Base-by-base conservation (phyloP, 148 eudicot genomes). In the Rhododendron mucronatum region DNA sequence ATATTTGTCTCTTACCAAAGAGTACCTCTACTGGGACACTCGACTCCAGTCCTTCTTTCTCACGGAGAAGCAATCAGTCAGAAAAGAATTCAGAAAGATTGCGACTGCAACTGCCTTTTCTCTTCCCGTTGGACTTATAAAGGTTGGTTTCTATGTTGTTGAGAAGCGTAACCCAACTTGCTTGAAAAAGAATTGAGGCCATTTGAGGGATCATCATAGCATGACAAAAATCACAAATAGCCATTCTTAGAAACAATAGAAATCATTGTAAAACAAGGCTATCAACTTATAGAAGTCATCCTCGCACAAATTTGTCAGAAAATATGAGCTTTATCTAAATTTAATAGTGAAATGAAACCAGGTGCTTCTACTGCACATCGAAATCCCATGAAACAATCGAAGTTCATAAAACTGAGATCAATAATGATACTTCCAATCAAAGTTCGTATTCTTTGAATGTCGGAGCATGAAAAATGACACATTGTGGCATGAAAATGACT, bases 141-240 rank as follows among this genome's bases (percentile, higher is more conserved):
- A 13, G 1, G 28, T 26, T 30, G 59, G 11, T 59, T 23, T 77
- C 83, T n/a, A 51, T 45, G 79, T 45, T 85, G 37, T 81, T 80
- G 71, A 91, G 89, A 84, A 53, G 47, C 47, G 8, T 7, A 44
- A 44, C 0, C 47, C 47, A 5, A 6, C 47, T 44, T 7, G 8
- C 47, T 44, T 44, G 47, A 4, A 44, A 44, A 44, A 44, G 45
- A 44, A 44, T 44, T 3, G 45, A 44, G 45, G 2, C 45, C 45
- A 6, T 63, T 83, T 78, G 89, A 83, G 67, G 88, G 89, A 89
- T 89, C 87, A 75, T 61, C 73, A 78, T 87, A 91, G 81, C 85
- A 87, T 90, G 89, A 67, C 78, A 89, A 82, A 10, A 76, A 83
- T 47, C 45, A 84, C 61, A 84, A 86, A 45, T 2, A 65, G 45